Percentiles rank a stretch among this genome's conserved stretches.
Evolutionary conservation across 1,284 basidiomycete species (phyloP).

Genomic region (Cutaneotrichosporon cavernicola): DNA sequence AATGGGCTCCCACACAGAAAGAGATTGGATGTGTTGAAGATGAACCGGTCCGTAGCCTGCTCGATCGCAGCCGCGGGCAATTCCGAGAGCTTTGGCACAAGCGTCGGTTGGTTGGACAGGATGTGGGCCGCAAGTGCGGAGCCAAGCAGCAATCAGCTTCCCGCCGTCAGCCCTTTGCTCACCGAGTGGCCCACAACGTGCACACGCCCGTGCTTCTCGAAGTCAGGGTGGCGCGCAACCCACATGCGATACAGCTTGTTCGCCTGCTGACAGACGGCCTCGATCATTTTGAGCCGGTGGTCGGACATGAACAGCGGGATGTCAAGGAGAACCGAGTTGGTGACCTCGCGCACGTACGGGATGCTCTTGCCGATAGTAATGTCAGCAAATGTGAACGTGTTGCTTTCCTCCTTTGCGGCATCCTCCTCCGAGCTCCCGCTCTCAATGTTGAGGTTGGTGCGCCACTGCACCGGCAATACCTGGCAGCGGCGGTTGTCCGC

Average conservation of each 20-base stretch:
- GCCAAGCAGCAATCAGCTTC: conserved; percentile 50
- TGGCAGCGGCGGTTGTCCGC: conserved; percentile 55
- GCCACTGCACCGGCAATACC: conserved; percentile 60
- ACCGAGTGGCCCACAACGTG: conserved; percentile 54
- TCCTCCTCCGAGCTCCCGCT: conserved; percentile 54
- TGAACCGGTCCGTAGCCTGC: conserved; percentile 48
- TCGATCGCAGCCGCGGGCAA: conserved; percentile 49
- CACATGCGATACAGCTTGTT: conserved; percentile 59
- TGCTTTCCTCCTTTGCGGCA: conserved; percentile 54
- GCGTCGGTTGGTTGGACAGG: conserved; percentile 59
- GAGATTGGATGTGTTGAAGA: conserved; percentile 57
- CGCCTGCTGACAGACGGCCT: conserved; percentile 54
- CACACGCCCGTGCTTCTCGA: conserved; percentile 55
- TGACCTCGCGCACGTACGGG: conserved; percentile 56
- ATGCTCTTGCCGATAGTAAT: conserved; percentile 57
- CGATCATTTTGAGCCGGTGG: conserved; percentile 58
- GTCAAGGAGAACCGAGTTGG: conserved; percentile 57
- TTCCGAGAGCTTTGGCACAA: conserved; percentile 52
- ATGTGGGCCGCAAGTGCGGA: conserved; percentile 59
- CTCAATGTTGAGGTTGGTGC: conserved; percentile 56
- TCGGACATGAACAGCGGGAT: conserved; percentile 56
- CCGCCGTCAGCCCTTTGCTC: conserved; percentile 16
- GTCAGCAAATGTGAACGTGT: conserved; percentile 56
- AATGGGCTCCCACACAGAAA: conserved; percentile 60
- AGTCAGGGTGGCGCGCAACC: conserved; percentile 58